Conservation (phyloP, 257 asterid species). For the Catharanthus roseus region DNA sequence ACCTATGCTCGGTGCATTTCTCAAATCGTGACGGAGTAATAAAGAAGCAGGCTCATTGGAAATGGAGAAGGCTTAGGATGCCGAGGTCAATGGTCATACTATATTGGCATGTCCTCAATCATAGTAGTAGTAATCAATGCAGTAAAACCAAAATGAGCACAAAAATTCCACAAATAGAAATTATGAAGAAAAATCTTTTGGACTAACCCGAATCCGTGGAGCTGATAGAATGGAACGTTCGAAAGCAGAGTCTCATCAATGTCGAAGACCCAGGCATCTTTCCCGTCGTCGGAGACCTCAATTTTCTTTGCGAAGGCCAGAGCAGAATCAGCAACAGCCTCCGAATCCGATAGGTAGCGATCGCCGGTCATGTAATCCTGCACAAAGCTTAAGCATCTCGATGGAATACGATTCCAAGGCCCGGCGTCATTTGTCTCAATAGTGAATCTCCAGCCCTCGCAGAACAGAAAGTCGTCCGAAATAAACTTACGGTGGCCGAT, state of each 20-base stretch:
- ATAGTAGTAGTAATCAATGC: too few species aligned
- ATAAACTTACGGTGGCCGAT: conserved; percentile 26
- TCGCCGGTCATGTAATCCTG: conserved; percentile 50
- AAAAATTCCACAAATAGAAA: not conserved
- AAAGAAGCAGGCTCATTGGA: too few species aligned
- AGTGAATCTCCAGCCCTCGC: conserved; percentile 79
- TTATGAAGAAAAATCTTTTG: not conserved
- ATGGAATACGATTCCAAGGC: conserved; percentile 44
- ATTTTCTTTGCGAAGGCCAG: conserved; percentile 40
- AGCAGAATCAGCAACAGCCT: conserved; percentile 56
- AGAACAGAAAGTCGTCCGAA: conserved; percentile 28
- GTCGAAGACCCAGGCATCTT: conserved; percentile 86
- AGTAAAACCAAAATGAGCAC: not conserved
- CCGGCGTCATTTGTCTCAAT: conserved; percentile 80
- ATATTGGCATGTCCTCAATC: too few species aligned
- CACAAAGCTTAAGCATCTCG: conserved; percentile 47
- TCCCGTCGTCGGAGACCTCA: conserved; percentile 38
- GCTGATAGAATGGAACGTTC: conserved; percentile 65
- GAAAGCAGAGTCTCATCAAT: conserved; percentile 82
- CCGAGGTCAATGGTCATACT: too few species aligned
- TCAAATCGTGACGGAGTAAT: too few species aligned
- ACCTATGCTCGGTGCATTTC: too few species aligned
- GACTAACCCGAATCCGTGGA: conserved; percentile 68
- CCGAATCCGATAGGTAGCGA: conserved; percentile 45
- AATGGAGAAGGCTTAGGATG: not conserved